phyloP scores from a whole-genome alignment of 345 rosid species.

The Camelina sativa region DNA sequence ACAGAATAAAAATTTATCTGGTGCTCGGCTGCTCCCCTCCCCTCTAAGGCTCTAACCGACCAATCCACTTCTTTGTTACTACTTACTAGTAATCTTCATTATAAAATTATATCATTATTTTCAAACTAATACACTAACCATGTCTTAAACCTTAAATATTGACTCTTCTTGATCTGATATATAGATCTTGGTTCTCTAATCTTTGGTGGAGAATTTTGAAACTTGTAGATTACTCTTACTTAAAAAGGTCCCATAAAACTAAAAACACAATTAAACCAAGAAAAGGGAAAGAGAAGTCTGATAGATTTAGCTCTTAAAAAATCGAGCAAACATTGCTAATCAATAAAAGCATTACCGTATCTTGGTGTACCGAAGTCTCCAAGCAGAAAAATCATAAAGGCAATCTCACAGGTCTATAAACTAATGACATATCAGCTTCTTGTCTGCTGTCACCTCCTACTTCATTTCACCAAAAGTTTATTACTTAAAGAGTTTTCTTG shows the following conservation, averaged over 20 bases:
- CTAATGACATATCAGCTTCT: no score
- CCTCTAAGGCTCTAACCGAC: slow-evolving; percentile 43
- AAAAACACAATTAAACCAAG: background rate
- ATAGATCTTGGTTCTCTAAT: background rate
- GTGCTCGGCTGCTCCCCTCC: no score
- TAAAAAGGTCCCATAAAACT: background rate
- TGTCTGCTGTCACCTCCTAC: no score
- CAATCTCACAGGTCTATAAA: no score
- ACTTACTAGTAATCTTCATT: background rate
- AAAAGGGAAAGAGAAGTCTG: no score
- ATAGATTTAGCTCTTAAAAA: background rate
- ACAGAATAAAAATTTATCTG: slow-evolving; percentile 28
- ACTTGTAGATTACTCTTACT: background rate
- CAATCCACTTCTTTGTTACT: slow-evolving; percentile 13
- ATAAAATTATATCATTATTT: background rate
- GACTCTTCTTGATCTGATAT: background rate
- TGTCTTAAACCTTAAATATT: background rate
- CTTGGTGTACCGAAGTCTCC: background rate
- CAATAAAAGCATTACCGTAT: background rate
- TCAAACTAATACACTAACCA: background rate
- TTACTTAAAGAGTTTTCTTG: no score
- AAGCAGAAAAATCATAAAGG: no score
- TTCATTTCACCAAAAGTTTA: no score
- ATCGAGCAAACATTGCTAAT: no score
- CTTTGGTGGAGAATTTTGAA: background rate